A percentile compares a stretch with the other conserved stretches of the same genome.
phyloP scores from a whole-genome alignment of 352 stramenopile genomes.

The Pythium phragmitis region DNA sequence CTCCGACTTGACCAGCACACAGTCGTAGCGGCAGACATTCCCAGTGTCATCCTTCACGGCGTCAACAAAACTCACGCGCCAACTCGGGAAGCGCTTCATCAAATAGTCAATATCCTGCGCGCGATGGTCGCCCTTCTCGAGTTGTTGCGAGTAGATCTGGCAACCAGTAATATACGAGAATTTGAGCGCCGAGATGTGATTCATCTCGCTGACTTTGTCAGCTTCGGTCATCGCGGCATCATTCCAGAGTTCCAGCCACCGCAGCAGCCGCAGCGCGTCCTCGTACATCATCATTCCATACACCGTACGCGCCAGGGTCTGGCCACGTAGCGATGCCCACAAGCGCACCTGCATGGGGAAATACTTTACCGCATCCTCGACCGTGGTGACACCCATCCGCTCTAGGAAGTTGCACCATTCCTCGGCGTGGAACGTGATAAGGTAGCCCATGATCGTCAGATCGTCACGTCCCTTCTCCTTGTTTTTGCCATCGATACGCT shows the following conservation, averaged over 20 bases:
- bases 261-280: slow-evolving; percentile 85
- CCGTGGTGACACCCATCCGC: slow-evolving; percentile 69
- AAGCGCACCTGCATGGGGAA: slow-evolving; percentile 81
- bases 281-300: slow-evolving; percentile 92
- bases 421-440: slow-evolving; percentile 86
- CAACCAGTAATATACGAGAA: slow-evolving; percentile 90
- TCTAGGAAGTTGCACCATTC: slow-evolving; percentile 90
- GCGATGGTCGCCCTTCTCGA: slow-evolving; percentile 61
- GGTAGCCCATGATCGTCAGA: slow-evolving; percentile 87
- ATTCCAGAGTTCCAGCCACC: slow-evolving; percentile 86
- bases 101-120: slow-evolving; percentile 97
- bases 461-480: slow-evolving; percentile 78
- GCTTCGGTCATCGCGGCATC: slow-evolving; percentile 55
- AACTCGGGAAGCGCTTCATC: slow-evolving; percentile 96
- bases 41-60: slow-evolving; percentile 59
- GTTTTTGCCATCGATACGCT: slow-evolving; percentile 43
- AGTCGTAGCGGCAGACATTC: slow-evolving; percentile 73
- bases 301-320: slow-evolving; percentile 82
- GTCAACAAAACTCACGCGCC: slow-evolving; percentile 89
- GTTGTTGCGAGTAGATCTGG: slow-evolving; percentile 86
- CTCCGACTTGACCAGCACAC: slow-evolving; percentile 80
- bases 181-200: slow-evolving; percentile 83
- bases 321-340: slow-evolving; percentile 86
- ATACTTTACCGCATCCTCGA: slow-evolving; percentile 77
- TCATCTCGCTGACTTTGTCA: slow-evolving; percentile 89